Conservation (phyloP, 2,329 filamentous ascomycete genomes). For the Whalleya microplaca region DNA sequence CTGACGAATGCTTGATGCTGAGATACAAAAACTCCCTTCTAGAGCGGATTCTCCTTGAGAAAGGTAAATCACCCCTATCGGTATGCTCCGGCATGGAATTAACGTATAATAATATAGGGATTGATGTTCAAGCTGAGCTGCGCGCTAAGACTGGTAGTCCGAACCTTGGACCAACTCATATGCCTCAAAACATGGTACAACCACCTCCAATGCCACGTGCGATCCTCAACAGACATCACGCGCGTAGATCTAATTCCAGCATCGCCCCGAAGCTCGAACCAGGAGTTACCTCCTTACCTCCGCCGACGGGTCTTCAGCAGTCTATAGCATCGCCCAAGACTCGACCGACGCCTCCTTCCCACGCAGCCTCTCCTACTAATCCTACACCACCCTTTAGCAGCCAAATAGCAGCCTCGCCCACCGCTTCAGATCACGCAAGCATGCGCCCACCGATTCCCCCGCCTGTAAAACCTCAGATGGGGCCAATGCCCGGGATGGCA, state of each 20-base stretch:
- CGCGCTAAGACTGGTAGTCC: slow-evolving; percentile 90
- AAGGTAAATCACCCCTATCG: slow-evolving; percentile 62
- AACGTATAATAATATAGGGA: slow-evolving; percentile 59
- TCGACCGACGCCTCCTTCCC: slow-evolving; percentile 82
- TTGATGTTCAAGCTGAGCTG: slow-evolving; percentile 96
- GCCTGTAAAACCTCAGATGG: slow-evolving; percentile 46
- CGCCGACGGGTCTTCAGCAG: slow-evolving; percentile 51
- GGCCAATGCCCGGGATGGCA: slow-evolving; percentile 41
- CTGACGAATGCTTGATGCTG: slow-evolving; percentile 97
- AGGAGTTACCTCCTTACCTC: slow-evolving; percentile 49
- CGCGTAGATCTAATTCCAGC: slow-evolving; percentile 71
- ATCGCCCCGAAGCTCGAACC: slow-evolving; percentile 76
- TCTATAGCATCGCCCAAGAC: slow-evolving; percentile 70
- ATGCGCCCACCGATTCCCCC: slow-evolving; percentile 46
- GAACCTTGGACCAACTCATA: slow-evolving; percentile 70
- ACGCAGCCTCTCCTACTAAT: slow-evolving; percentile 62
- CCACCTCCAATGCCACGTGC: slow-evolving; percentile 78
- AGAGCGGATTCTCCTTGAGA: slow-evolving; percentile 93
- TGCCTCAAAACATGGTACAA: slow-evolving; percentile 70
- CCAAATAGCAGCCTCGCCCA: slow-evolving; percentile 47
- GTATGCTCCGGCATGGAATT: background rate
- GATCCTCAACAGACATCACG: slow-evolving; percentile 77
- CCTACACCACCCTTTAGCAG: slow-evolving; percentile 46
- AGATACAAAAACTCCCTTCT: slow-evolving; percentile 97
- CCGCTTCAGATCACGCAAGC: slow-evolving; percentile 51